Evolutionary conservation across 164 flowering plant species (phyloP).

Genomic region (Aristolochia fimbriata): DNA sequence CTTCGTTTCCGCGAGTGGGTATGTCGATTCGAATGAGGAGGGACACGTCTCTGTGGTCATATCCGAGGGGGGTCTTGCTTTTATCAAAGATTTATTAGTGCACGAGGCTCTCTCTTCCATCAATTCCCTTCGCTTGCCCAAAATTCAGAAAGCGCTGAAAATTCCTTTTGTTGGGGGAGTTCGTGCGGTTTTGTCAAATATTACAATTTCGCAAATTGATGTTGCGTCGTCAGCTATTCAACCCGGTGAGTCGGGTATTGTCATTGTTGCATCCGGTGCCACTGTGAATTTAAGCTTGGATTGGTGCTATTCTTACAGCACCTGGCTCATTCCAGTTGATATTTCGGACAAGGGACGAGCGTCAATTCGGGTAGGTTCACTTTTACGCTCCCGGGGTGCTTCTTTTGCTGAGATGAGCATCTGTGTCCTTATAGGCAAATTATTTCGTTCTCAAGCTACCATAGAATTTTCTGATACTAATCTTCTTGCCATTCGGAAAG

Average conservation of each 20-base stretch:
- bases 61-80: conserved; percentile 62
- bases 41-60: conserved; percentile 40
- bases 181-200: conserved; percentile 37
- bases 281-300: conserved; percentile 61
- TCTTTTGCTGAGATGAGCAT: no score
- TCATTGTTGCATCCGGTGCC: conserved; percentile 53
- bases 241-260: conserved; percentile 52
- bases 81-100: conserved; percentile 54
- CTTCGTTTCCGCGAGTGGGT: conserved; percentile 18
- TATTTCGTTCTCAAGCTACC: no score
- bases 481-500: no score
- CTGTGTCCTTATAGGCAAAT: no score
- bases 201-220: conserved; percentile 35
- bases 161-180: conserved; percentile 67
- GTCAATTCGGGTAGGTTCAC: conserved; percentile 43
- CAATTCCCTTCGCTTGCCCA: conserved; percentile 52
- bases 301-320: conserved; percentile 62
- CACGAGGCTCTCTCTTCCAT: conserved; percentile 46
- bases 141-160: conserved; percentile 31
- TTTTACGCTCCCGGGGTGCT: not conserved
- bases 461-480: no score
- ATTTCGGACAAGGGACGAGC: conserved; percentile 67
- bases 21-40: conserved; percentile 18
- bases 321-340: conserved; percentile 52
- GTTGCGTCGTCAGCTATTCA: conserved; percentile 41